These are phyloP conservation scores for Malus hybrid DNA, from an alignment of 331 rosid genomes.

Conservation along the genomic window DNA sequence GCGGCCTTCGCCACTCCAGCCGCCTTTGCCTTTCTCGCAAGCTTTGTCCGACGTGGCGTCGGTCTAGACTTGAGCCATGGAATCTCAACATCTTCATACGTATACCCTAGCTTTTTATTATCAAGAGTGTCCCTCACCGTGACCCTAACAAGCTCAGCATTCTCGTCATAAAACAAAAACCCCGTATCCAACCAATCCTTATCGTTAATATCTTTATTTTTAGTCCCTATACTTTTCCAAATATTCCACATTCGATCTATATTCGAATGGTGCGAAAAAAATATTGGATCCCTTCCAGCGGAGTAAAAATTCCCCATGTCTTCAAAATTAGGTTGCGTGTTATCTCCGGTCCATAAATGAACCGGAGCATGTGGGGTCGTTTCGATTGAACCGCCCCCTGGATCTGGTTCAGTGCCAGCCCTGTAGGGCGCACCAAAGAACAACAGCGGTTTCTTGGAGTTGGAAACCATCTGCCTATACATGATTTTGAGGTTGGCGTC, in stretches of 20 bases:
- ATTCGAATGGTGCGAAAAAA: constrained; percentile 27
- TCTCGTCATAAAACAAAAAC: constrained; percentile 72
- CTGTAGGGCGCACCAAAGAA: constrained; percentile 53
- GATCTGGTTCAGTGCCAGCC: constrained; percentile 47
- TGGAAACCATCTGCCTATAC: constrained; percentile 70
- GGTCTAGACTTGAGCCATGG: constrained; percentile 65
- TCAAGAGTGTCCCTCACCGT: constrained; percentile 53
- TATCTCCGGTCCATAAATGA: constrained; percentile 65
- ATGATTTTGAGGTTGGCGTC: constrained; percentile 38
- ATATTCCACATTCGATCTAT: constrained; percentile 57
- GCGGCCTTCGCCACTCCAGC: constrained; percentile 35
- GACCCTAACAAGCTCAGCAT: constrained; percentile 50
- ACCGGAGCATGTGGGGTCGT: constrained; percentile 45
- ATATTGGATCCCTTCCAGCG: constrained; percentile 62
- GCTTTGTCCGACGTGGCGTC: constrained; percentile 23
- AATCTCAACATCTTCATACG: constrained; percentile 47
- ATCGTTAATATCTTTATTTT: constrained; percentile 33
- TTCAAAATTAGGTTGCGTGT: constrained; percentile 46
- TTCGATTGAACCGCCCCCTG: constrained; percentile 47
- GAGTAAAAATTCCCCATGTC: constrained; percentile 78
- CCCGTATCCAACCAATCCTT: constrained; percentile 48
- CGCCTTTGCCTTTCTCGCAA: not conserved
- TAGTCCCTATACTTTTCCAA: constrained; percentile 56
- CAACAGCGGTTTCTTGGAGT: constrained; percentile 23
- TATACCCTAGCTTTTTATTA: constrained; percentile 31